Conservation (phyloP, 1,139 yeast genomes). For the Pichia sp. region DNA sequence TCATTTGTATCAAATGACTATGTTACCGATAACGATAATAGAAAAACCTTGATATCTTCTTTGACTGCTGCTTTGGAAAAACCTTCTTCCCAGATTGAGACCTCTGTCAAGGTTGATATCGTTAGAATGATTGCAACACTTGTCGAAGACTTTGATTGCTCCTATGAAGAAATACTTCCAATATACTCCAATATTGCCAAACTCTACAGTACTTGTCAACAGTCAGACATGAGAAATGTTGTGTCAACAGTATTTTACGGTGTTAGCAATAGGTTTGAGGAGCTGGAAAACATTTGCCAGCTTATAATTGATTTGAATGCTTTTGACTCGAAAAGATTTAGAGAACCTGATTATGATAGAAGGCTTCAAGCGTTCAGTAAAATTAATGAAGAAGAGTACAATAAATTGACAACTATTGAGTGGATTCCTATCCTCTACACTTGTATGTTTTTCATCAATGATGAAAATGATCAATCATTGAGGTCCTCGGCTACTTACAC, state of each 20-base stretch:
- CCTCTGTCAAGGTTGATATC: conserved; percentile 54
- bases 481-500: conserved; percentile 73
- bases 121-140: conserved; percentile 46
- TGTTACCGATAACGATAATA: conserved; percentile 54
- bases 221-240: conserved; percentile 55
- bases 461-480: conserved; percentile 74
- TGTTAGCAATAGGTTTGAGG: conserved; percentile 51
- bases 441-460: conserved; percentile 67
- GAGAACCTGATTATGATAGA: conserved; percentile 75
- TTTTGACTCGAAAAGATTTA: conserved; percentile 56
- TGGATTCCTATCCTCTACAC: conserved; percentile 80
- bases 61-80: conserved; percentile 61
- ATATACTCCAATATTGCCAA: conserved; percentile 56
- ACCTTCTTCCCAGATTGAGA: conserved; percentile 51
- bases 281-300: conserved; percentile 42
- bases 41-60: conserved; percentile 52
- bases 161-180: conserved; percentile 48
- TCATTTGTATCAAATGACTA: conserved; percentile 57
- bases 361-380: conserved; percentile 63
- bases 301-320: conserved; percentile 67
- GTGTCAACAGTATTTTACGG: conserved; percentile 57
- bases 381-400: conserved; percentile 56
- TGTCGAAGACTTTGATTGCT: conserved; percentile 44
- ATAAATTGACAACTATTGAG: conserved; percentile 45
- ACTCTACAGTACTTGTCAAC: conserved; percentile 55